A percentile compares a stretch with the other conserved stretches of the same genome.
Conservation (phyloP, 345 rosid genomes). For the Salix brachista region DNA sequence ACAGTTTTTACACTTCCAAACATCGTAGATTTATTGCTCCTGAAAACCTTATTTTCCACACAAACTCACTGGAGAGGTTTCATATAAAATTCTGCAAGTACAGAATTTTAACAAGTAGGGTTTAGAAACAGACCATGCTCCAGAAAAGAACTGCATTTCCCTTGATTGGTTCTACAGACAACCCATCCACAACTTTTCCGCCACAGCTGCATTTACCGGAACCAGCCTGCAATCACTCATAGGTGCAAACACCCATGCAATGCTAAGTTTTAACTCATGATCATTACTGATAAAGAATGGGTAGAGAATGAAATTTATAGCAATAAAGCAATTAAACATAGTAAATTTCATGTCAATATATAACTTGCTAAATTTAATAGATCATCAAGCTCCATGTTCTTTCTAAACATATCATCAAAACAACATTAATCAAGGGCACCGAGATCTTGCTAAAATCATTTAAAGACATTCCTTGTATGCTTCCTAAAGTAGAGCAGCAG, state of each 20-base stretch:
- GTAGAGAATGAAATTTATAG: neutral
- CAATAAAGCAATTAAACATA: neutral
- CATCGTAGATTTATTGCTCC: neutral
- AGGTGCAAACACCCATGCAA: neutral
- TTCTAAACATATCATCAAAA: too few species aligned
- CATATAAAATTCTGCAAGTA: neutral
- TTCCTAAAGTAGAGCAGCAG: too few species aligned
- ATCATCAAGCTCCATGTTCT: too few species aligned
- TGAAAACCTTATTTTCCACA: neutral
- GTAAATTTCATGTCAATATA: too few species aligned
- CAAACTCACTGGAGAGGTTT: neutral
- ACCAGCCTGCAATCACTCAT: constrained; percentile 62
- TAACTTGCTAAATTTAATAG: neutral
- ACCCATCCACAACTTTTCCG: constrained; percentile 63
- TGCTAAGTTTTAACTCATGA: neutral
- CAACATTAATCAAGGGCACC: too few species aligned
- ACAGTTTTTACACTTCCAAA: neutral
- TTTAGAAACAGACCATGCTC: constrained; percentile 81
- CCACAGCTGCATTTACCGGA: constrained; percentile 79
- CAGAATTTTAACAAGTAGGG: neutral
- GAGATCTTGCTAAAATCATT: too few species aligned
- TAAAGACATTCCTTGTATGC: too few species aligned
- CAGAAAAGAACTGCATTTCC: constrained; percentile 95
- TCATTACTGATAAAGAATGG: neutral
- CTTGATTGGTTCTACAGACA: constrained; percentile 83